Evolutionary conservation across 2,329 filamentous ascomycete species (phyloP).

Genomic region (Ascocoryne sarcoides): DNA sequence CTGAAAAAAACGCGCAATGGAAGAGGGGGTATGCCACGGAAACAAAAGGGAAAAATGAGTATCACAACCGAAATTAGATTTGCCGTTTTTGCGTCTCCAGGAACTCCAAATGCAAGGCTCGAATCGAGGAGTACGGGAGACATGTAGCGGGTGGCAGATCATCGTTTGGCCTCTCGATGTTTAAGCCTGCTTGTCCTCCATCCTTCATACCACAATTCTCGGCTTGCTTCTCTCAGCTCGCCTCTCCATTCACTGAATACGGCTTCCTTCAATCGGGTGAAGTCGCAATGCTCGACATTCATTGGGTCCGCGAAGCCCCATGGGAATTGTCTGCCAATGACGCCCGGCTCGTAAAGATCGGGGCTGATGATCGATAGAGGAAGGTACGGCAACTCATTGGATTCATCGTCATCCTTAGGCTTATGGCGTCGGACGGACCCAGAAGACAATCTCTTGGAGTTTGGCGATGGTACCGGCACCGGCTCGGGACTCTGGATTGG

Average conservation of each 20-base stretch:
- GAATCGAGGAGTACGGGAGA: background rate
- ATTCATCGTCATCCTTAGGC: constrained; percentile 32
- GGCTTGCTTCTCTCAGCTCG: constrained; percentile 82
- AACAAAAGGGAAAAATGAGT: background rate
- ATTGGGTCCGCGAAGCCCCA: constrained; percentile 97
- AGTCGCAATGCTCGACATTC: constrained; percentile 88
- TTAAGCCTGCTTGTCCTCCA: constrained; percentile 69
- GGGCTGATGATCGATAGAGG: constrained; percentile 92
- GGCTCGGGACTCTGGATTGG: constrained; percentile 27
- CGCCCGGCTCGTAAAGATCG: constrained; percentile 74
- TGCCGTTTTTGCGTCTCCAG: background rate
- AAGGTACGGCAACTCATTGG: constrained; percentile 56
- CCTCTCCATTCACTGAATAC: constrained; percentile 91
- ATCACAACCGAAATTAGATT: background rate
- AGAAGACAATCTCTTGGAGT: constrained; percentile 25
- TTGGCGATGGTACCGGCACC: constrained; percentile 25
- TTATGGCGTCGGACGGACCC: constrained; percentile 27
- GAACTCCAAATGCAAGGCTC: background rate
- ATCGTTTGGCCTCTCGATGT: constrained; percentile 22
- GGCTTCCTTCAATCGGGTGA: constrained; percentile 77
- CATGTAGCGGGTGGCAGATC: constrained; percentile 4
- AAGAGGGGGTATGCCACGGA: background rate
- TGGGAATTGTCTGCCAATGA: constrained; percentile 80
- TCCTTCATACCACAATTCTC: constrained; percentile 90
- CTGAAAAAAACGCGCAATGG: background rate